Evolutionary conservation across 768 basidiomycete species (phyloP).

Genomic region (Psilocybe subaeruginosa): DNA sequence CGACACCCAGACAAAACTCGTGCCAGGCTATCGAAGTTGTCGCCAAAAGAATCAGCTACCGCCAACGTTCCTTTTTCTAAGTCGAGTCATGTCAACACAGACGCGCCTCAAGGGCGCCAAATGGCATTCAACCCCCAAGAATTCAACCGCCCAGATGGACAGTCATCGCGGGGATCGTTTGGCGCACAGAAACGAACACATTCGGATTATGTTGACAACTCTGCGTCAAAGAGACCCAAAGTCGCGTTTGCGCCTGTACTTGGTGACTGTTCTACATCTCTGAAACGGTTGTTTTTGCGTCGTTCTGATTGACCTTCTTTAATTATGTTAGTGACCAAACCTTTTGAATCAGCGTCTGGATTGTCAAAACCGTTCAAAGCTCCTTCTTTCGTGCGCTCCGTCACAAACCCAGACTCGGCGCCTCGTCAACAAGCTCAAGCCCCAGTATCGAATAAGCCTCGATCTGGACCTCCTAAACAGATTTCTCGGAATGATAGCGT

Average conservation of each 20-base stretch:
- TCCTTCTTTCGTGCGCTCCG: constrained; percentile 33
- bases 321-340: constrained; percentile 16
- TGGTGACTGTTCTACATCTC: constrained; percentile 23
- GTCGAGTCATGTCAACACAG: constrained; percentile 1
- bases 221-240: constrained; percentile 36
- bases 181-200: constrained; percentile 21
- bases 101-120: constrained; percentile 6
- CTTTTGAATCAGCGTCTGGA: constrained; percentile 20
- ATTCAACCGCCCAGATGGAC: neutral
- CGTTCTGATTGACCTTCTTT: neutral
- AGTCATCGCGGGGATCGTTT: neutral
- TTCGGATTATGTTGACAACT: constrained; percentile 9
- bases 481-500: neutral
- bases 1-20: constrained; percentile 73
- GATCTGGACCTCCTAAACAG: neutral
- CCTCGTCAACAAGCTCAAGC: neutral
- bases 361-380: constrained; percentile 51
- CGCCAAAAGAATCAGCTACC: constrained; percentile 35
- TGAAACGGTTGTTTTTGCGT: constrained; percentile 32
- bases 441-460: neutral
- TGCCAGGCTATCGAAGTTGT: constrained; percentile 51
- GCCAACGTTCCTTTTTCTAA: constrained; percentile 22
- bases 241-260: constrained; percentile 32
- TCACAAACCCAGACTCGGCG: neutral
- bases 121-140: constrained; percentile 13